Base-by-base conservation (phyloP, 1,139 yeast species). In the Diutina pseudorugosa region DNA sequence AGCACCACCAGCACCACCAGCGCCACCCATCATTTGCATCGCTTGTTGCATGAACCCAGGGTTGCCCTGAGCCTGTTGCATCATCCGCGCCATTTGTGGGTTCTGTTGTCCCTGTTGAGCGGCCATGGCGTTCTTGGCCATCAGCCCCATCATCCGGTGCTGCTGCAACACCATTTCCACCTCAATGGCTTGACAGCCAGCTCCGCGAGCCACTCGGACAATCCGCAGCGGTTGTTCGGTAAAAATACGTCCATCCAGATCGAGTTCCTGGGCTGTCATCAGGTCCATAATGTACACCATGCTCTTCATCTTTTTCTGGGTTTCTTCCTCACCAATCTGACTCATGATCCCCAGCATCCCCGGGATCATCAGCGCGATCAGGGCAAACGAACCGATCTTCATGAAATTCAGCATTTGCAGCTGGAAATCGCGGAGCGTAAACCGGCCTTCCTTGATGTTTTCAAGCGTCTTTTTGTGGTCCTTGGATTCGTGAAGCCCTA, bases 251-350 rank as follows among this genome's bases (percentile, higher is more conserved):
- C 98, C 98, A 65, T 93, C 98, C 57, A 90, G 80, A 60, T 90
- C 96, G 57, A 93, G 78, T 70, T 93, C 98, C 62, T 83, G 76
- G 58, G 84, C 85, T 0, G 96, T 91, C 98, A 93, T 93, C 2
- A 97, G 89, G 66, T 93, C 98, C 88, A 93, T 81, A 41, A 93
- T 85, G 64, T 80, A 91, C 51, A 93, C 84, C 95, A 93, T 89
- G 57, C 85, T 77, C 66, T 91, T 91, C 70, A 93, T 77, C 62
- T 86, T 79, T 54, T 79, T 77, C 27, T 88, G 80, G 0, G 96
- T 83, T 61, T 93, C 97, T 61, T 91, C 96, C 65, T 91, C 98
- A 25, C 93, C 91, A 47, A 89, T 83, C 67, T 87, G 93, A 52
- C 80, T 83, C 79, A 93, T 85, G 73, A 91, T 76, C 58, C 82